Evolutionary conservation across 371 early-diverging fungal species (phyloP).

Genomic region (Lichtheimia ramosa): DNA sequence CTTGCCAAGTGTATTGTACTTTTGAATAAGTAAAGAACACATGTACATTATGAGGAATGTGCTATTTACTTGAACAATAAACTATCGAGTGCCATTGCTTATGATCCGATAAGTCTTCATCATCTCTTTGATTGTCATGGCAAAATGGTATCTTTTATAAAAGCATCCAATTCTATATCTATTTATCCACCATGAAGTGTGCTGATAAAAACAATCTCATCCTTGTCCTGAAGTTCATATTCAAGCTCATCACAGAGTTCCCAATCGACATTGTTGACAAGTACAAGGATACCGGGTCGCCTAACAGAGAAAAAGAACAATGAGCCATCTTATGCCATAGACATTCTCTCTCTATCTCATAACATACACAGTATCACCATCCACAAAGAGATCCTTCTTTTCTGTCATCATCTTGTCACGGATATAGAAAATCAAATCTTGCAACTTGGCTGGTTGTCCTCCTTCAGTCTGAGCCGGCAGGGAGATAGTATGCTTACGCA

Average conservation of each 20-base stretch:
- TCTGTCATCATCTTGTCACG: constrained; percentile 73
- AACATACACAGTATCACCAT: constrained; percentile 80
- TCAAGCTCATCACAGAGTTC: constrained; percentile 91
- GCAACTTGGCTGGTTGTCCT: constrained; percentile 55
- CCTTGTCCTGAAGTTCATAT: constrained; percentile 74
- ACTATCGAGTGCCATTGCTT: too few species aligned
- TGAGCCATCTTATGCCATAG: background rate
- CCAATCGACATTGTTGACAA: constrained; percentile 96
- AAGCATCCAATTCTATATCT: too few species aligned
- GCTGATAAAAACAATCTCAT: constrained; percentile 91
- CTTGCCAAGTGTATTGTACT: too few species aligned
- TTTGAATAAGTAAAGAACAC: too few species aligned
- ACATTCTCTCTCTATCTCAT: background rate
- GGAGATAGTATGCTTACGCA: constrained; percentile 53
- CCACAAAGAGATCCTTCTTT: constrained; percentile 84
- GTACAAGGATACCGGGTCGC: constrained; percentile 93
- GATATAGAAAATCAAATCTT: constrained; percentile 75
- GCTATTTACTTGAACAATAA: too few species aligned
- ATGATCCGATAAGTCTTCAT: too few species aligned
- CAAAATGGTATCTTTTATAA: too few species aligned
- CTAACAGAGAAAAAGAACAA: constrained; percentile 34
- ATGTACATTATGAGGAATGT: too few species aligned
- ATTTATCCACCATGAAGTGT: constrained; percentile 77
- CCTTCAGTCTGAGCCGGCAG: constrained; percentile 48
- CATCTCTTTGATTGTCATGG: too few species aligned